Evolutionary conservation across 257 asterid species (phyloP), one percentile per base, ranked within the genome.

Genomic region (Penstemon davidsonii): DNA sequence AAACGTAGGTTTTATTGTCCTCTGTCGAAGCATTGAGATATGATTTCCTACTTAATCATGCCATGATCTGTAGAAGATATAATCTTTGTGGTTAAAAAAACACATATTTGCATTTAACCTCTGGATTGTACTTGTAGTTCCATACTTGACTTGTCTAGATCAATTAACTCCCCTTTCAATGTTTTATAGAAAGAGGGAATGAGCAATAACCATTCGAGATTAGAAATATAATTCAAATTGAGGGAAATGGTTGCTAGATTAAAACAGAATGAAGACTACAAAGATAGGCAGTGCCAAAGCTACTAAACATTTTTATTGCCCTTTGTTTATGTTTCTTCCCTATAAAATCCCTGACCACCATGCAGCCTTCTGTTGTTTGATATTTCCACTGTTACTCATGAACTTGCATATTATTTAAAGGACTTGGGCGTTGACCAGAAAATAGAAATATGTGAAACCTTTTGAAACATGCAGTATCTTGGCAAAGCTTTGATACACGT

Each of bases 1-100:
- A 82, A 71, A 79, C 84, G 87, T 82, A 69, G 76, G 87, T 79
- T 72, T 19, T 10, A 60, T 45, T 39, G 55, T 55, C 68, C 40
- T 53, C 13, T 73, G 60, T 44, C 45, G 54, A 37, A 41, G 33
- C 33, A 25, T 25, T 25, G 33, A 2, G 33, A 1, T 25, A 25
- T 25, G 33, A 25, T 25, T 25, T 25, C 33, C 33, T 25, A 3
- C 15, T 13, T 41, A 69, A 75, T 55, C 71, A 44, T 47, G 68
- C 4, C 39, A 43, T 47, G 37, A 12, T 43, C 33, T 25, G 33
- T 25, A 25, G 33, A 25, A 4, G n/a, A 55, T 56, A 38, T 25
- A 25, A 25, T 25, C 41, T 43, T 15, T 60, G 57, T 40, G 19
- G 43, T 75, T 59, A 8, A 46, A 25, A 25, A 25, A 25, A 25